A percentile compares a stretch with the other conserved stretches of the same genome.
These are phyloP conservation scores for Podaxis carcinomalis DNA, from an alignment of 768 basidiomycete species.

Conservation along the genomic window DNA sequence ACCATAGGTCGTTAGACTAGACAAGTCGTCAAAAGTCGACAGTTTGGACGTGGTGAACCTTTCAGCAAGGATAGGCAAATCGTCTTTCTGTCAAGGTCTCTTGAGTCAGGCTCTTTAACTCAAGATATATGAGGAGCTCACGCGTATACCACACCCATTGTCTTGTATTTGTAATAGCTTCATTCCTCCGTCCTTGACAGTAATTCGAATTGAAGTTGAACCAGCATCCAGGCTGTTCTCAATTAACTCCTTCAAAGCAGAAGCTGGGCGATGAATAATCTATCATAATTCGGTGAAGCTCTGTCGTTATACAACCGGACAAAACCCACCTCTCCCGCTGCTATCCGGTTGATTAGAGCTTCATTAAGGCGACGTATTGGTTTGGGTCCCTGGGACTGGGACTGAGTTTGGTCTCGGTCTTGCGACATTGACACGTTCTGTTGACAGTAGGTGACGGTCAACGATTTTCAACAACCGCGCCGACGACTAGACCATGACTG, in stretches of 20 bases:
- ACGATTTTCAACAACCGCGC: neutral
- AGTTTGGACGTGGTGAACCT: constrained; percentile 96
- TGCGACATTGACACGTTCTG: neutral
- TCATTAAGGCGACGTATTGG: constrained; percentile 78
- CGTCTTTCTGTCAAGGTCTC: constrained; percentile 58
- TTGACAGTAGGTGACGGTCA: neutral
- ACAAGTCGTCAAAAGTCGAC: constrained; percentile 79
- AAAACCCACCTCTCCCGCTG: constrained; percentile 60
- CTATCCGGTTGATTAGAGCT: constrained; percentile 87
- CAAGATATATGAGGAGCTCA: constrained; percentile 30
- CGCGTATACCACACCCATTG: constrained; percentile 92
- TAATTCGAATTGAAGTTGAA: constrained; percentile 79
- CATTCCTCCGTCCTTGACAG: constrained; percentile 92
- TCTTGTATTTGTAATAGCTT: constrained; percentile 95
- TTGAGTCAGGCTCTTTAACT: neutral
- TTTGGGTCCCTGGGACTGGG: neutral
- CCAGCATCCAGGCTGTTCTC: constrained; percentile 97
- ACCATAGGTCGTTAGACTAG: constrained; percentile 84
- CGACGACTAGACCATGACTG: neutral
- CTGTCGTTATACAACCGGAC: neutral
- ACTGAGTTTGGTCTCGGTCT: neutral
- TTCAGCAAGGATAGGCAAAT: constrained; percentile 88
- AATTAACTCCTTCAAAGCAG: constrained; percentile 92
- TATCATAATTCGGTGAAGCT: constrained; percentile 15
- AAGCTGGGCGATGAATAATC: constrained; percentile 66